Evolutionary conservation across 2,329 filamentous ascomycete species (phyloP).

Genomic region (Botryosphaeria dothidea): DNA sequence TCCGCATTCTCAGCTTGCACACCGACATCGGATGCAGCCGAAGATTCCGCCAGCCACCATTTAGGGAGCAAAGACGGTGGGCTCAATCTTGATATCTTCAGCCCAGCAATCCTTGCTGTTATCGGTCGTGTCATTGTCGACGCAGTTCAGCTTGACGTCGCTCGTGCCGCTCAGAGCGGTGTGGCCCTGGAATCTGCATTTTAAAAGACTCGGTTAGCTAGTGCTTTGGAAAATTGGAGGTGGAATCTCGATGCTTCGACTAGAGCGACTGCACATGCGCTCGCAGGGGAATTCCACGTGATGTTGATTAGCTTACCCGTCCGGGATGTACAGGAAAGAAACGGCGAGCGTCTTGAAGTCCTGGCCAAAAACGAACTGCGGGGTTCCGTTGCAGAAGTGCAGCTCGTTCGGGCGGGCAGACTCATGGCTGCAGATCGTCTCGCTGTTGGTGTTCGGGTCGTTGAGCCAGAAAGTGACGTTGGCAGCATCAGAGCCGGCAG

Average conservation of each 20-base stretch:
- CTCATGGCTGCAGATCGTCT: neutral
- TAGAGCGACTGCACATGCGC: no score
- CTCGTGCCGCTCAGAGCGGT: neutral
- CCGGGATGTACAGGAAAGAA: neutral
- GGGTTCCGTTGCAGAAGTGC: neutral
- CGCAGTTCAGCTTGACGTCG: neutral
- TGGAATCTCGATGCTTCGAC: no score
- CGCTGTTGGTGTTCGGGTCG: neutral
- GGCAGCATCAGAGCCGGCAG: neutral
- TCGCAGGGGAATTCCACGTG: neutral
- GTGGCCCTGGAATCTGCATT: neutral
- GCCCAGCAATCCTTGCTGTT: neutral
- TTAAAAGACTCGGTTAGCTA: no score
- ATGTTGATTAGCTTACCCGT: neutral
- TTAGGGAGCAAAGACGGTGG: neutral
- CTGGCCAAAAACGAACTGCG: neutral
- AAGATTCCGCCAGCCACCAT: no score
- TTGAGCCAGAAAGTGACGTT: neutral
- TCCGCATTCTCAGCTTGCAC: neutral
- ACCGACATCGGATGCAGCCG: no score
- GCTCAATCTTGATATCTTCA: neutral
- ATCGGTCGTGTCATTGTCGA: neutral
- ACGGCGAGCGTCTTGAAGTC: neutral
- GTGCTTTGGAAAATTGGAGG: no score
- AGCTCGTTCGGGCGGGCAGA: neutral